Percentiles rank a stretch among this genome's conserved stretches.
phyloP scores from a whole-genome alignment of 2,329 filamentous ascomycete genomes.

The Gnomoniopsis smithogilvyi region DNA sequence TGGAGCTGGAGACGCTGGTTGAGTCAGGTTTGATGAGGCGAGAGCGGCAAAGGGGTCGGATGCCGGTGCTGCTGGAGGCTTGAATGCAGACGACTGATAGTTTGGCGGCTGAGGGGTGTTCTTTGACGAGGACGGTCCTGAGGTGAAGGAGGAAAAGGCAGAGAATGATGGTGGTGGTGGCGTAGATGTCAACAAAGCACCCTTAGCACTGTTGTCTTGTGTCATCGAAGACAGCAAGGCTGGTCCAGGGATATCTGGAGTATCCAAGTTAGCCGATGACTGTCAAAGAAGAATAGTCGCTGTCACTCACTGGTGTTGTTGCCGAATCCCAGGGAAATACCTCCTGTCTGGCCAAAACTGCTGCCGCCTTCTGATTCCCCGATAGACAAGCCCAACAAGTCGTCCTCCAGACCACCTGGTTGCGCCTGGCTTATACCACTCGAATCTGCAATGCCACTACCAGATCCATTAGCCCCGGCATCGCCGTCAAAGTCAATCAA shows the following conservation, averaged over 20 bases:
- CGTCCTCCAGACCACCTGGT: conserved; percentile 73
- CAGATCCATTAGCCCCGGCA: conserved; percentile 50
- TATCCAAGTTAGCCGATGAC: conserved; percentile 25
- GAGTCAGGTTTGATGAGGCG: conserved; percentile 32
- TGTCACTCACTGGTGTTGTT: conserved; percentile 60
- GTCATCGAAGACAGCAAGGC: conserved; percentile 63
- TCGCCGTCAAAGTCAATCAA: conserved; percentile 85
- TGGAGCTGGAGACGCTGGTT: conserved; percentile 32
- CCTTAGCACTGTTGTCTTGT: conserved; percentile 56
- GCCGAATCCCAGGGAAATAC: conserved; percentile 79
- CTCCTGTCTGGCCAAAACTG: conserved; percentile 70
- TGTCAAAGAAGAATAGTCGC: too few species aligned
- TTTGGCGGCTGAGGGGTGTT: conserved; percentile 51
- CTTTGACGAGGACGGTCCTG: conserved; percentile 46
- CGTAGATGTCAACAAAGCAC: conserved; percentile 37
- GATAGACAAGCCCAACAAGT: conserved; percentile 84
- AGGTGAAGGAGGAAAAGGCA: conserved; percentile 53
- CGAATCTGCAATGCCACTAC: conserved; percentile 18
- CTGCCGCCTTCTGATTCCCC: conserved; percentile 47
- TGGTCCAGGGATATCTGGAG: conserved; percentile 60
- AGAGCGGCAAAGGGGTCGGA: conserved; percentile 54
- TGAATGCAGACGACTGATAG: conserved; percentile 44
- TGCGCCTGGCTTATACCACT: conserved; percentile 42
- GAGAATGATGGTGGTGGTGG: conserved; percentile 44
- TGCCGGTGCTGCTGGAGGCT: conserved; percentile 39